Evolutionary conservation across 163 green algal species (phyloP).

Genomic region (Scenedesmus sp.): DNA sequence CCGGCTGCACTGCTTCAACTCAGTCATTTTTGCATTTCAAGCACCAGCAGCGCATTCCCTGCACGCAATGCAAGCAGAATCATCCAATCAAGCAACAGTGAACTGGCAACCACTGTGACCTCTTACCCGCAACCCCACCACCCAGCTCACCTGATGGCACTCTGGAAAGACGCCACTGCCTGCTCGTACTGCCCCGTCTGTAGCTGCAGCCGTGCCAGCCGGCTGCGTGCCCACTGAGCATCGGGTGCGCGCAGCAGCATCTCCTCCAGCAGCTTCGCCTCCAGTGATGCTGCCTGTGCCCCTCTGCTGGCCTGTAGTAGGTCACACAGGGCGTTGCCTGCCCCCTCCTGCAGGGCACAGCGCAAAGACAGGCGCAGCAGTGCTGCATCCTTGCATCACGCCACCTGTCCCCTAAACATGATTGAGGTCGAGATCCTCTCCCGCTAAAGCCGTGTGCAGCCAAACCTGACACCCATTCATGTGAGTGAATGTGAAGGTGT

Average conservation of each 20-base stretch:
- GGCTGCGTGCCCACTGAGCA: constrained; percentile 62
- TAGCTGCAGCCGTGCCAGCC: constrained; percentile 62
- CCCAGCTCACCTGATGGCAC: constrained; percentile 46
- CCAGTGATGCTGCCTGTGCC: not conserved
- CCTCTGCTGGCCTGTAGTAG: constrained; percentile 32
- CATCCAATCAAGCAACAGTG: not conserved
- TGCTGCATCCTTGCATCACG: too few species aligned
- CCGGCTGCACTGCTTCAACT: too few species aligned
- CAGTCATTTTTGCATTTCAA: too few species aligned
- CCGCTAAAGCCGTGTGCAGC: not conserved
- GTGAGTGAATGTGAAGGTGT: too few species aligned
- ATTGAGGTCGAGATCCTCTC: too few species aligned
- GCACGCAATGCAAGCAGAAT: not conserved
- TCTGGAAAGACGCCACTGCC: constrained; percentile 68
- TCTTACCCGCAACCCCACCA: not conserved
- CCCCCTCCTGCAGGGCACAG: constrained; percentile 3
- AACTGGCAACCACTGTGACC: too few species aligned
- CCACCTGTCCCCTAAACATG: too few species aligned
- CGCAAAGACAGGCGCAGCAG: constrained; percentile 3
- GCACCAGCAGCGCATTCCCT: too few species aligned
- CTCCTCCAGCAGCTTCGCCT: constrained; percentile 28
- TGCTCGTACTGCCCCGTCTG: constrained; percentile 54
- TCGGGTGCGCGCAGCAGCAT: constrained; percentile 45
- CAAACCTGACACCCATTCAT: too few species aligned
- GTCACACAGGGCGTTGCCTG: constrained; percentile 30